Percentiles rank a stretch among this genome's conserved stretches.
phyloP scores from a whole-genome alignment of 2,329 filamentous ascomycete species.

The Berkeleyomyces basicola region DNA sequence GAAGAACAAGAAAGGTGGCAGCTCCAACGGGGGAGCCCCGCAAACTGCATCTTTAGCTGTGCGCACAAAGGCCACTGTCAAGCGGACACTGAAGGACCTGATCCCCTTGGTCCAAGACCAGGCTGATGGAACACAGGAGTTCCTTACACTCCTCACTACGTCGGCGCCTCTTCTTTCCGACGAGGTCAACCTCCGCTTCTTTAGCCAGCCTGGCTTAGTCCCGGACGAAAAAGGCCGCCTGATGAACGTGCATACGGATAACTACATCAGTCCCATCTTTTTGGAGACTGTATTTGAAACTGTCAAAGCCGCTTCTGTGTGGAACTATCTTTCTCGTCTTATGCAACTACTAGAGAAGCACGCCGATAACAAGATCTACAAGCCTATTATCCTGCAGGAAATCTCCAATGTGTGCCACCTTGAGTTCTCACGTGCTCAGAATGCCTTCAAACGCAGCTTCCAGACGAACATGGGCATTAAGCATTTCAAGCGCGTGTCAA shows the following conservation, averaged over 20 bases:
- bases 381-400: constrained; percentile 27
- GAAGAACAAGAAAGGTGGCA: constrained; percentile 1
- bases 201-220: constrained; percentile 26
- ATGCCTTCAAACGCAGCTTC: constrained; percentile 25
- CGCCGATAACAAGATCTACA: constrained; percentile 19
- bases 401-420: constrained; percentile 28
- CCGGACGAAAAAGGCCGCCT: constrained; percentile 28
- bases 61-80: constrained; percentile 17
- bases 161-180: constrained; percentile 22
- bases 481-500: constrained; percentile 27
- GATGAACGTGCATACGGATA: constrained; percentile 24
- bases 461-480: constrained; percentile 22
- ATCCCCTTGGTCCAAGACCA: constrained; percentile 21
- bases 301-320: constrained; percentile 23
- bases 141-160: constrained; percentile 20
- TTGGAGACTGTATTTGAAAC: constrained; percentile 26
- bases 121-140: constrained; percentile 20
- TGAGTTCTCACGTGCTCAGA: constrained; percentile 25
- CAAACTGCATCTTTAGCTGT: constrained; percentile 22
- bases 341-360: constrained; percentile 21
- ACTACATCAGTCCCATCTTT: constrained; percentile 25
- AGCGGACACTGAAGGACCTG: constrained; percentile 21
- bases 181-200: constrained; percentile 24
- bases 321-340: constrained; percentile 25
- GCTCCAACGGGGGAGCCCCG: constrained; percentile 8